Conservation (phyloP, 2,329 filamentous ascomycete genomes). For the Fragosphaeria purpurea region DNA sequence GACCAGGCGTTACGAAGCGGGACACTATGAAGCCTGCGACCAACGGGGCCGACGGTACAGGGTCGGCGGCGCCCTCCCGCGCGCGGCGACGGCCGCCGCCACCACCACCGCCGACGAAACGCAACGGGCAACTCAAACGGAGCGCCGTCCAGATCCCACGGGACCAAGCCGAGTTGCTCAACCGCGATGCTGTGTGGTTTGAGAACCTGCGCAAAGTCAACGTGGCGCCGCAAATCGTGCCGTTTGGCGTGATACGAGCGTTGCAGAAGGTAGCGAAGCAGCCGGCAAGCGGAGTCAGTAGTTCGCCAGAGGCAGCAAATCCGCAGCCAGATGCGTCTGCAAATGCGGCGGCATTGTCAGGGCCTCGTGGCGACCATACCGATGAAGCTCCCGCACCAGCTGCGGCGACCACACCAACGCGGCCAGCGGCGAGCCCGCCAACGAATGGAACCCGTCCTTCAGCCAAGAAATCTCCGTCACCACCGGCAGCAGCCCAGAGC, state of each 20-base stretch:
- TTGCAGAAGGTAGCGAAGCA: too few species aligned
- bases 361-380: too few species aligned
- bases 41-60: neutral
- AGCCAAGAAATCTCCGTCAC: neutral
- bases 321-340: too few species aligned
- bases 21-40: neutral
- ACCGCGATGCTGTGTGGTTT: constrained; percentile 13
- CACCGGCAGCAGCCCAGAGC: neutral
- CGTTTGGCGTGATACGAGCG: too few species aligned
- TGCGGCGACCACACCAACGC: too few species aligned
- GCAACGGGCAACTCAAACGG: constrained; percentile 12
- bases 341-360: too few species aligned
- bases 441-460: neutral
- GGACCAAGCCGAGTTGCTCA: constrained; percentile 29
- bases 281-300: too few species aligned
- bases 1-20: too few species aligned
- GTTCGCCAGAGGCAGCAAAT: too few species aligned
- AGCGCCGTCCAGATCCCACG: constrained; percentile 24
- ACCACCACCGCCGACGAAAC: neutral
- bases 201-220: neutral
- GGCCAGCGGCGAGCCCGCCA: too few species aligned
- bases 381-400: too few species aligned
- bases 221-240: too few species aligned
- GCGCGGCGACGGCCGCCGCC: neutral
- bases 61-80: neutral